Evolutionary conservation across 2,329 filamentous ascomycete species (phyloP), one percentile per base, ranked within the genome.

Genomic region (Neopestalotiopsis clavispora): DNA sequence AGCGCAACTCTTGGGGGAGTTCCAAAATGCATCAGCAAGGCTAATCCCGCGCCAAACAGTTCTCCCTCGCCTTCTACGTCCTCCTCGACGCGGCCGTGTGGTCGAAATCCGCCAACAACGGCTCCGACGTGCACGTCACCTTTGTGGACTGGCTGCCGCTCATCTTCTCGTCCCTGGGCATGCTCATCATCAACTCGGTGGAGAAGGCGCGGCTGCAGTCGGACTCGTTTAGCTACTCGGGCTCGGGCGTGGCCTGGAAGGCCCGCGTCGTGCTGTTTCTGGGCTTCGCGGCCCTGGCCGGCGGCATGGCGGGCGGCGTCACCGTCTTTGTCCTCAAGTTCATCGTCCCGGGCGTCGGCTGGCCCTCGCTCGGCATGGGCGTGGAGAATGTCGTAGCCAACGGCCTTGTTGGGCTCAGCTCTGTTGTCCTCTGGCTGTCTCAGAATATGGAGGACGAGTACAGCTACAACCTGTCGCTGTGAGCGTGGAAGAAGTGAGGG

Each of bases 391-490:
- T 91, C n/a, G 82, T 91, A 45, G 87, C 88, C 71, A 91, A 91
- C 79, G 88, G 82, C 32, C 81, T 90, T 45, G 89, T 91, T 67
- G 89, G 89, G 66, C 77, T 90, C 67, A 90, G 88, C 80, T 87
- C 87, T 28, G 89, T 90, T 62, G 86, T 91, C 70, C 84, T 92
- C 57, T 92, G 90, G 90, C 80, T 92, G 67, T 90, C 87, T 80
- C 90, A 92, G 84, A 92, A 92, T 75, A 91, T 92, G 87, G 90
- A 92, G 82, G 90, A 91, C 75, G 90, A 92, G 79, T 92, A 91
- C 74, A 86, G 89, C 61, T 92, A 92, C 79, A 91, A 91, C 78
- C 80, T 92, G 73, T 85, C 89, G 69, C 82, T 92, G 71, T 90
- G 59, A 76, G 58, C 7, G 14, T n/a, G 57, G 2, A 59, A 30